Base-by-base conservation (phyloP, 2,329 filamentous ascomycete species). In the Penicillium freii region DNA sequence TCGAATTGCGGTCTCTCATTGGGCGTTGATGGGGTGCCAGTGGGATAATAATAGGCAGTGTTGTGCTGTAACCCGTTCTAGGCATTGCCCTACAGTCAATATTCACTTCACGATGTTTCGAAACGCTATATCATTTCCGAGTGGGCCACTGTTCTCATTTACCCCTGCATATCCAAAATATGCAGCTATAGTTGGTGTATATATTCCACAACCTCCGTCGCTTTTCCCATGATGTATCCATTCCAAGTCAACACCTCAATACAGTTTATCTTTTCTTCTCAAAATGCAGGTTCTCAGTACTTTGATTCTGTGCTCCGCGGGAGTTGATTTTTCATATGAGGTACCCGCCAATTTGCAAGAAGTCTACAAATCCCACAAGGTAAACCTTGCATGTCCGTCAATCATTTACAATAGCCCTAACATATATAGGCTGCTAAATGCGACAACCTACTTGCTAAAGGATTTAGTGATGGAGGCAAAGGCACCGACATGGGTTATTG, bases 401-500 rank as follows among this genome's bases (percentile, higher is more conserved):
- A 31, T 4, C 9, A 44, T 23, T 10, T 3, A 17, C 4, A 29
- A n/a, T 13, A 11, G 7, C 19, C 10, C 23, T 39, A 36, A 46
- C n/a, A 7, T 48, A 9, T 25, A 2, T 19, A 65, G 61, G 34
- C 55, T 17, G 61, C 60, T n/a, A 46, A 59, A 27, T 68, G 65
- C 51, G 36, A 52, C 33, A 64, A 65, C n/a, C 47, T 47, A 21
- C 59, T 69, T 33, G 45, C 58, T 2, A 56, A 51, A 0, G 66
- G 66, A 5, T 69, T 33, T 15, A 33, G 11, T 11, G 31, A 33
- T 33, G 31, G 31, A 6, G 11, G 31, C 11, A 33, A 15, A 33
- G 31, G 31, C 11, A 33, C 31, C 31, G n/a, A 51, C 21, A 57
- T 68, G n/a, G 54, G 66, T 10, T 83, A 83, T 69, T 83, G 81